Percentiles rank a stretch among this genome's conserved stretches.
These are phyloP conservation scores for Endocalyx cinctus DNA, from an alignment of 2,329 filamentous ascomycete species.

Conservation along the genomic window DNA sequence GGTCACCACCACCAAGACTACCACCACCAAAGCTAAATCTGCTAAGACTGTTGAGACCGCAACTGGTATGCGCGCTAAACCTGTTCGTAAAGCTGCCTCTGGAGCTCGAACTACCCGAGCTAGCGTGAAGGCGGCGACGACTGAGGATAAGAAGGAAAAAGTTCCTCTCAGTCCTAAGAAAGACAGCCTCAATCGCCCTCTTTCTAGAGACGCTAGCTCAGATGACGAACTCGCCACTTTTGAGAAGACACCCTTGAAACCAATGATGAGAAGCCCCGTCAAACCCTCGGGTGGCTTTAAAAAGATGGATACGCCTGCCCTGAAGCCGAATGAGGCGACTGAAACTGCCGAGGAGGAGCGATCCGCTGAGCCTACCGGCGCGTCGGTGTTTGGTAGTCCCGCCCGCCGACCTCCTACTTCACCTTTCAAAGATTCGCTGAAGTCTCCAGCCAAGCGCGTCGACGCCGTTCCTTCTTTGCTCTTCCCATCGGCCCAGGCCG, in stretches of 20 bases:
- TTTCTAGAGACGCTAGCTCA: slow-evolving; percentile 42
- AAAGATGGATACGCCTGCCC: slow-evolving; percentile 29
- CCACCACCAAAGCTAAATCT: too few species aligned
- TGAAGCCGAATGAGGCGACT: slow-evolving; percentile 16
- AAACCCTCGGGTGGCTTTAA: slow-evolving; percentile 39
- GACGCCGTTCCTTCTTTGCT: slow-evolving; percentile 36
- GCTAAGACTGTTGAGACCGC: slow-evolving; percentile 25
- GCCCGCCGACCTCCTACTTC: slow-evolving; percentile 50
- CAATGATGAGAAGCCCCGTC: slow-evolving; percentile 51
- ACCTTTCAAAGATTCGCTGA: slow-evolving; percentile 51
- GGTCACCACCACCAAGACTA: slow-evolving; percentile 22
- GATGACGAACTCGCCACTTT: slow-evolving; percentile 56
- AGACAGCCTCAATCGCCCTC: slow-evolving; percentile 49
- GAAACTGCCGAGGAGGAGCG: slow-evolving; percentile 28
- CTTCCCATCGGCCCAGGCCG: slow-evolving; percentile 20
- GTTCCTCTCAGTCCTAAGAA: slow-evolving; percentile 62
- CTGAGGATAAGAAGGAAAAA: slow-evolving; percentile 33
- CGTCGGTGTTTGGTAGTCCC: slow-evolving; percentile 46
- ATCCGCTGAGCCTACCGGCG: slow-evolving; percentile 29
- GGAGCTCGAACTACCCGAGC: slow-evolving; percentile 31
- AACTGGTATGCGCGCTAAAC: slow-evolving; percentile 38
- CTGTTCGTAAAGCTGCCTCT: slow-evolving; percentile 44
- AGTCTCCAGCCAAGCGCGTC: slow-evolving; percentile 49
- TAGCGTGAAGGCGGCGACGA: slow-evolving; percentile 27
- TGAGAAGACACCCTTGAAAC: slow-evolving; percentile 46